Base-by-base conservation (phyloP, 1,139 yeast species). In the Saccharomyces hybrid region DNA sequence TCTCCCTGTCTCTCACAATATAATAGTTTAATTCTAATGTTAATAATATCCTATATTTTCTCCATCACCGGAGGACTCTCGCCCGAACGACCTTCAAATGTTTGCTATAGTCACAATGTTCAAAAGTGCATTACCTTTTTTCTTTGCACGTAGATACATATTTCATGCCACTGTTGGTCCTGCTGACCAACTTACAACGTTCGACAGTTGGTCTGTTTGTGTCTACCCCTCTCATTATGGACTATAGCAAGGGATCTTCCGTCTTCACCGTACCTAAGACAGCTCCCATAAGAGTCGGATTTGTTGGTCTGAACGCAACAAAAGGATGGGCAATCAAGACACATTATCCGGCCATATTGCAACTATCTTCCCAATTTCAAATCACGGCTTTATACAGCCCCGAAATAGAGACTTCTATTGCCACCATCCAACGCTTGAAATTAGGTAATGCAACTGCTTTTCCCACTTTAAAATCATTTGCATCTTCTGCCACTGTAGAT, bases 291-390 rank as follows among this genome's bases (percentile, higher is more conserved):
- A 52, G 63, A 38, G 63, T 65, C 7, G 68, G 68, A 6, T 62
- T 65, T 31, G 57, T 65, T 9, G 68, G 68, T 4, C 50, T 65
- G 25, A 54, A 60, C 3, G 53, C 57, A 14, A 49, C 50, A 28
- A 64, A 62, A 53, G 68, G 68, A 11, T 65, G 68, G 68, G 67
- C 67, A 7, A 53, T 62, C 5, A 65, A 65, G 56, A 61, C 68
- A 3, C 68, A 65, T 47, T 63, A 62, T 53, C 64, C 65, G 1
- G 65, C 67, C 6, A 61, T 65, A 6, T 50, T 59, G 38, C 67
- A 64, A 54, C 53, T 65, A 32, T 59, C 66, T 13, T 63, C 68
- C 3, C 66, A 64, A 53, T 65, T 59, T 53, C 58, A 60, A 49
- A 60, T 64, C 6, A 63, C 64, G 8, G 69, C 69, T 20, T 38